phyloP scores from a whole-genome alignment of 2,329 filamentous ascomycete genomes.

The Calonectria henricotiae region DNA sequence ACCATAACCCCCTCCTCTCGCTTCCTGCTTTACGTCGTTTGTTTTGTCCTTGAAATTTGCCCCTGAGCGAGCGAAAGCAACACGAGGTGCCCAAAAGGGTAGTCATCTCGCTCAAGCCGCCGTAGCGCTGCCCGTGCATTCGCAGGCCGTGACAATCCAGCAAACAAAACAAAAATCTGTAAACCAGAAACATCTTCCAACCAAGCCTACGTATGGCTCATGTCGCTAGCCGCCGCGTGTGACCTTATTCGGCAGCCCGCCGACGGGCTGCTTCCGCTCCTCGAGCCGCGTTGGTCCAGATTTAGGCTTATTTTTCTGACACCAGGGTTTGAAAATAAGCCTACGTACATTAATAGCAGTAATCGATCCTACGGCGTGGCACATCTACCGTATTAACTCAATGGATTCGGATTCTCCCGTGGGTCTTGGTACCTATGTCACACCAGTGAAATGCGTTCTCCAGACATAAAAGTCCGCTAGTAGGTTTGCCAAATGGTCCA shows the following conservation, averaged over 20 bases:
- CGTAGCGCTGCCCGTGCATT: neutral
- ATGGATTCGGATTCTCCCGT: too few species aligned
- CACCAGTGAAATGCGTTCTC: too few species aligned
- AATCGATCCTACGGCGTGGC: neutral
- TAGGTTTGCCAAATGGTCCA: too few species aligned
- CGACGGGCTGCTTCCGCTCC: neutral
- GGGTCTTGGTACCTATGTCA: too few species aligned
- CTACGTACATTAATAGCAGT: neutral
- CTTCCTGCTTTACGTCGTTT: neutral
- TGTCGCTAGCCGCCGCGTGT: slow-evolving; percentile 1
- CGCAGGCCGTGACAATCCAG: neutral
- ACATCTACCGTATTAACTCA: too few species aligned
- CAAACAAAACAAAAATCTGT: neutral
- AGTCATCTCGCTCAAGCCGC: neutral
- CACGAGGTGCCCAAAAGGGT: slow-evolving; percentile 23
- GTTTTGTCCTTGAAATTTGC: neutral
- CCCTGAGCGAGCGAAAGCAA: slow-evolving; percentile 10
- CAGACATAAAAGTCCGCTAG: too few species aligned
- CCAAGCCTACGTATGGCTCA: neutral
- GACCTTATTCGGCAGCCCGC: neutral
- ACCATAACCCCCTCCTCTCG: neutral
- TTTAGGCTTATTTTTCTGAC: slow-evolving; percentile 13
- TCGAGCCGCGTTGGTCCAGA: neutral
- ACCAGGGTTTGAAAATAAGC: neutral
- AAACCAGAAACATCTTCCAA: slow-evolving; percentile 4